A percentile compares a stretch with the other conserved stretches of the same genome.
phyloP scores from a whole-genome alignment of 2,329 filamentous ascomycete species.

The Phaeomoniella chlamydospora region DNA sequence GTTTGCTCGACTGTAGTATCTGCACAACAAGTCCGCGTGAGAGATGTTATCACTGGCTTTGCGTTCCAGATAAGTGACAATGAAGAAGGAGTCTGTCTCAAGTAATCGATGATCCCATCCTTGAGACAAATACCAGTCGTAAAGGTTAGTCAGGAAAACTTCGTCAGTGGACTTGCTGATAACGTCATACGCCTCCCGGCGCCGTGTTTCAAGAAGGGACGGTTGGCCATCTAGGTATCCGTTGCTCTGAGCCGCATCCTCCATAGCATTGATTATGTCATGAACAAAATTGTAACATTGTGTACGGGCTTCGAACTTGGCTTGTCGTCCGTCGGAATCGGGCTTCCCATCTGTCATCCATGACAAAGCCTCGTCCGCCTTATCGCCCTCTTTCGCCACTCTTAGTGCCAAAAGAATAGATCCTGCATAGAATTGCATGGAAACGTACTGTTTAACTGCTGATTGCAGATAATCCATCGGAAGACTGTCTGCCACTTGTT shows the following conservation, averaged over 20 bases:
- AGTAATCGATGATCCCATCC: slow-evolving; percentile 77
- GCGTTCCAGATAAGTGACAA: slow-evolving; percentile 71
- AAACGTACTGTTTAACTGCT: slow-evolving; percentile 65
- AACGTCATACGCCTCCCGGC: slow-evolving; percentile 77
- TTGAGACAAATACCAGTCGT: slow-evolving; percentile 88
- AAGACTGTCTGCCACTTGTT: slow-evolving; percentile 73
- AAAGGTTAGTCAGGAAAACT: slow-evolving; percentile 91
- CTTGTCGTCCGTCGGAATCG: slow-evolving; percentile 52
- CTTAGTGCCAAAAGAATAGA: slow-evolving; percentile 76
- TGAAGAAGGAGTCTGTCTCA: slow-evolving; percentile 68
- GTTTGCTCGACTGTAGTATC: slow-evolving; percentile 75
- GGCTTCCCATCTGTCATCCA: slow-evolving; percentile 82
- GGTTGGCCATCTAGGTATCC: slow-evolving; percentile 59
- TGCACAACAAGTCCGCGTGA: slow-evolving; percentile 83
- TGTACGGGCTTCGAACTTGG: slow-evolving; percentile 56
- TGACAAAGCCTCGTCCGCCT: slow-evolving; percentile 67
- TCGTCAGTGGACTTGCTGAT: slow-evolving; percentile 82
- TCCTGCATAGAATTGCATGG: slow-evolving; percentile 80
- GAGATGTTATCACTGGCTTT: slow-evolving; percentile 57
- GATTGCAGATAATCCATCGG: slow-evolving; percentile 65
- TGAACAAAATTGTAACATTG: slow-evolving; percentile 81
- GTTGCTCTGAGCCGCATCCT: slow-evolving; percentile 47
- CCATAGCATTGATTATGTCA: slow-evolving; percentile 62
- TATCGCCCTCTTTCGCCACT: slow-evolving; percentile 73
- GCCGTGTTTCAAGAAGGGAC: slow-evolving; percentile 62